Conservation (phyloP, 257 asterid genomes). For the Fraxinus cuspidata region DNA sequence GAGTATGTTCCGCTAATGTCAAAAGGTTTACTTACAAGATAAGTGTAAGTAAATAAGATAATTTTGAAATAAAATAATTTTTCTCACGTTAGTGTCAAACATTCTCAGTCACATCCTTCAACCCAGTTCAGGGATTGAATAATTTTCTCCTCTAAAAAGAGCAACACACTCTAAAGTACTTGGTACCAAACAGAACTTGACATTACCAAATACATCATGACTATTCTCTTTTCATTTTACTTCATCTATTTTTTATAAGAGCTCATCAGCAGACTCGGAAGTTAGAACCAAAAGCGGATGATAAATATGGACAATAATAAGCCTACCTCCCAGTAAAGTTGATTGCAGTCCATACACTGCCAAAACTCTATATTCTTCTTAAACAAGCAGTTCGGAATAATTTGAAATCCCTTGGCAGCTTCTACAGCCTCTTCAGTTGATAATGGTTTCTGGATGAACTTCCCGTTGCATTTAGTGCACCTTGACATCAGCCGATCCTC, state of each 20-base stretch:
- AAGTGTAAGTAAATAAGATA: too few species aligned
- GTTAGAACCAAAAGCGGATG: neutral
- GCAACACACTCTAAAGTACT: neutral
- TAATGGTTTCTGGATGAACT: constrained; percentile 87
- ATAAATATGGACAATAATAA: too few species aligned
- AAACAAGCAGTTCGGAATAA: constrained; percentile 87
- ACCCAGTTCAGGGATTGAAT: neutral
- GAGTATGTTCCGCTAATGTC: too few species aligned
- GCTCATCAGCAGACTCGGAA: neutral
- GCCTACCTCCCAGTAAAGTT: constrained; percentile 77
- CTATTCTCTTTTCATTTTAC: neutral
- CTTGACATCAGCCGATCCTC: constrained; percentile 89
- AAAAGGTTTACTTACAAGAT: too few species aligned
- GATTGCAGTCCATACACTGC: constrained; percentile 94
- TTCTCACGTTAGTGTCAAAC: too few species aligned
- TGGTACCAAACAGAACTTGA: neutral
- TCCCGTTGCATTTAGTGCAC: constrained; percentile 93
- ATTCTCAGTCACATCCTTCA: too few species aligned
- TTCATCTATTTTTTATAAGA: neutral
- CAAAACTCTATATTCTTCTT: constrained; percentile 80
- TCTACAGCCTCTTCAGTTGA: constrained; percentile 89
- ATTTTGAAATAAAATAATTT: too few species aligned
- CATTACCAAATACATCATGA: neutral
- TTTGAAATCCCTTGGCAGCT: constrained; percentile 95
- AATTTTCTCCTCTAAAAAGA: neutral